Conservation (phyloP, 805 yeast species). For the Cyberlindnera maclurae region DNA sequence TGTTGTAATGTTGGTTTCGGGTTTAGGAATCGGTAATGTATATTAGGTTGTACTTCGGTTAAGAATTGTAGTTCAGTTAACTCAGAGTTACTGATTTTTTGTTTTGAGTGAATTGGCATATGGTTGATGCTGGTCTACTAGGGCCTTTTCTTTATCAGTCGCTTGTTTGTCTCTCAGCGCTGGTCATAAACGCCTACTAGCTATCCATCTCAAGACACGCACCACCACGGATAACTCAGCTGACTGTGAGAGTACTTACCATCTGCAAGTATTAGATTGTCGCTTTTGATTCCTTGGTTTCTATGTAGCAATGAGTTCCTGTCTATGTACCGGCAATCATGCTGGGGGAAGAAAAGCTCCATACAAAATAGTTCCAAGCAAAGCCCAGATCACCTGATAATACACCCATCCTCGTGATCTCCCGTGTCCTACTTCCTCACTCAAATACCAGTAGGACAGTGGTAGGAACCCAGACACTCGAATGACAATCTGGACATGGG, state of each 20-base stretch:
- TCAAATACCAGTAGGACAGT: constrained; percentile 63
- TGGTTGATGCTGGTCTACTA: too few relatives aligned
- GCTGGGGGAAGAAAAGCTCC: constrained; percentile 93
- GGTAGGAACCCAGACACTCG: constrained; percentile 77
- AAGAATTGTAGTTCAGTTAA: constrained; percentile 3
- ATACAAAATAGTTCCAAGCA: constrained; percentile 64
- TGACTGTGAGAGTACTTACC: too few relatives aligned
- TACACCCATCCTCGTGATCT: constrained; percentile 32
- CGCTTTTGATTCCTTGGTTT: too few relatives aligned
- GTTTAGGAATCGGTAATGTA: constrained; percentile 16
- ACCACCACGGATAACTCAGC: too few relatives aligned
- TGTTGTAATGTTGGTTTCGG: constrained; percentile 9
- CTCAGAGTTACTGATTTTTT: too few relatives aligned
- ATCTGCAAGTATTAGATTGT: too few relatives aligned
- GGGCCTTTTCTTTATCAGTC: too few relatives aligned
- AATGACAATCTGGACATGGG: constrained; percentile 84
- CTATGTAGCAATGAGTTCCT: neutral
- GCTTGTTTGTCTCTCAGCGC: too few relatives aligned
- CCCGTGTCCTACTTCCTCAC: constrained; percentile 27
- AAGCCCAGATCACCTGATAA: constrained; percentile 56
- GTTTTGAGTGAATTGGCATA: too few relatives aligned
- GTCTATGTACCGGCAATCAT: constrained; percentile 23
- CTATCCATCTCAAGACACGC: too few relatives aligned
- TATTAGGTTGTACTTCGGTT: constrained; percentile 16
- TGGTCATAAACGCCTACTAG: too few relatives aligned